phyloP scores from a whole-genome alignment of 768 basidiomycete species.

The Suillus sp. region DNA sequence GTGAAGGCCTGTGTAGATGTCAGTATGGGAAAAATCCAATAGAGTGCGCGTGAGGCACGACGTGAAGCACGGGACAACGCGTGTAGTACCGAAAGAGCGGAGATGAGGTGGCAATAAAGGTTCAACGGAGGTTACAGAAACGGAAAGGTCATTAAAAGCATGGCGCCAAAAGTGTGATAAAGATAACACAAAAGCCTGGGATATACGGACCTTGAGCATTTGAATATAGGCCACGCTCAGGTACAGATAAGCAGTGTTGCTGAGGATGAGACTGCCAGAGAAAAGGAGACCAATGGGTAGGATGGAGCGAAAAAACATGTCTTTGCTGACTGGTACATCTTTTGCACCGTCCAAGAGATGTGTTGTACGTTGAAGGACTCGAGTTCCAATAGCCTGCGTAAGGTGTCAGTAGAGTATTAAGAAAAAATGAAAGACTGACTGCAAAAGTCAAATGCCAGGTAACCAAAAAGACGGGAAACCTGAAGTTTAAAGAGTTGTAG shows the following conservation, averaged over 20 bases:
- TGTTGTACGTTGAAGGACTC: slow-evolving; percentile 82
- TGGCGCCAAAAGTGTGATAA: background rate
- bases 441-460: slow-evolving; percentile 82
- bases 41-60: background rate
- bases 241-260: slow-evolving; percentile 91
- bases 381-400: slow-evolving; percentile 74
- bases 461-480: slow-evolving; percentile 90
- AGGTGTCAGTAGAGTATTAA: slow-evolving; percentile 11
- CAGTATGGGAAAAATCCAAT: background rate
- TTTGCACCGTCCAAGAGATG: slow-evolving; percentile 74
- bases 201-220: slow-evolving; percentile 77
- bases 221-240: slow-evolving; percentile 95
- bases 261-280: slow-evolving; percentile 87
- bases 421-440: slow-evolving; percentile 36
- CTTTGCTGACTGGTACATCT: slow-evolving; percentile 77
- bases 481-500: slow-evolving; percentile 82
- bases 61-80: background rate
- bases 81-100: background rate
- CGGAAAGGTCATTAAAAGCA: background rate
- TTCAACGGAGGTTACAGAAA: background rate
- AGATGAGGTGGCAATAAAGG: background rate
- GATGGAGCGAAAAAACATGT: slow-evolving; percentile 82
- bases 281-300: slow-evolving; percentile 94
- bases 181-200: background rate
- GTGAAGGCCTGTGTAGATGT: slow-evolving; percentile 70